Evolutionary conservation across 192 early-diverging fungal species (phyloP), one percentile per base, ranked within the genome.

Genomic region (Umbelopsis sp.): DNA sequence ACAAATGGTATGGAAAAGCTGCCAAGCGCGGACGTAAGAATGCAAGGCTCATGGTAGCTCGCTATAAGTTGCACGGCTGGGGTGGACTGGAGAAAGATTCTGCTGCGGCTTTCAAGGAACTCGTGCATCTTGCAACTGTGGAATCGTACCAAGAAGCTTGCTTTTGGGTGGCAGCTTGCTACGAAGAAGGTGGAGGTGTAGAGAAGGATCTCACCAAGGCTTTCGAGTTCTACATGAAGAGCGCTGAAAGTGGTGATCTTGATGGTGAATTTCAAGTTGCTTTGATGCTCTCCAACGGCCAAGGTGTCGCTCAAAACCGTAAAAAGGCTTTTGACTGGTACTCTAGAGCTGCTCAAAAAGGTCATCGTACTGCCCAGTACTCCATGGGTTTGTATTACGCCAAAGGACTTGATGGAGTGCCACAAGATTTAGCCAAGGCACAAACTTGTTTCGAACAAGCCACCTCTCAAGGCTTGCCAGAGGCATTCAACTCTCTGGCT

Each of bases 321-420:
- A 37, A 58, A 23, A 69, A 64, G 22, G 82, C 82, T 16, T 75
- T 78, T 50, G 66, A 72, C 49, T 84, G 78, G 83, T 81, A 80
- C 51, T 33, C 66, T 22, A 77, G 75, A 33, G 71, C 78, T 21
- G 78, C 70, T 10, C 44, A 67, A 1, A 49, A 74, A 48, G 83
- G 81, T 18, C 68, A 72, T 30, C 44, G 33, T 4, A 68, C 50
- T 16, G 78, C 77, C 0, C 66, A 75, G 61, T 66, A 73, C 27
- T 75, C 50, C 12, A 8, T 80, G 12, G 83, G 83, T 49, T 18
- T 66, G 0, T 71, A 72, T 65, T 74, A 80, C 18, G 50, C 46
- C 49, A 72, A 78, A 47, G 80, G 83, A n/a, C 52, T 71, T 3
- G 72, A 49, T 16, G 67, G 71, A 12, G 22, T 65, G 7, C 8